Conservation (phyloP, 1,139 yeast genomes). For the Zygosaccharomyces pseudobailii region DNA sequence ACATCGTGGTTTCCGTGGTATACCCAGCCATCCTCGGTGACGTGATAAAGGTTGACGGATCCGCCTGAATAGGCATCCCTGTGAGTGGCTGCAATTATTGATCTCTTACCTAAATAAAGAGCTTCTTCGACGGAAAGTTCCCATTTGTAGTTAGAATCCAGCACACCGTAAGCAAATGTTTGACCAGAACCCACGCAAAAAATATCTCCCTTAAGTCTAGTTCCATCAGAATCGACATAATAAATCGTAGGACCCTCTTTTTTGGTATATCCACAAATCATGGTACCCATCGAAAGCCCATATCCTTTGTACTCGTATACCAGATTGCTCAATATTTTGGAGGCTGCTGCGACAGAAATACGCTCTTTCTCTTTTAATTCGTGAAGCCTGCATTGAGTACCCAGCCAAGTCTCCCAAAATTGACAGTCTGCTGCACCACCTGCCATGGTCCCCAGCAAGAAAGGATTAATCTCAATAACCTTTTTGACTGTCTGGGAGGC, state of each 20-base stretch:
- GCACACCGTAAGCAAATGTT: conserved; percentile 98
- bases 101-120: conserved; percentile 86
- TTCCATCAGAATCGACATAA: conserved; percentile 96
- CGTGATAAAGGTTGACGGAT: conserved; percentile 86
- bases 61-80: conserved; percentile 99
- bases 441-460: conserved; percentile 95
- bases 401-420: conserved; percentile 98
- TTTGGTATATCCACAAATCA: conserved; percentile 95
- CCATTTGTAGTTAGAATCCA: conserved; percentile 88
- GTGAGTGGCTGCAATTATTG: conserved; percentile 95
- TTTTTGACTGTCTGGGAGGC: conserved; percentile 98
- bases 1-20: conserved; percentile 95
- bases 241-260: conserved; percentile 94
- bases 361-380: conserved; percentile 93
- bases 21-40: conserved; percentile 89
- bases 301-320: conserved; percentile 94
- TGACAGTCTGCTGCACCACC: conserved; percentile 99
- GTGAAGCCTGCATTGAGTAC: conserved; percentile 92
- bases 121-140: conserved; percentile 91
- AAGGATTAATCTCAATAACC: conserved; percentile 94
- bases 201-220: conserved; percentile 88
- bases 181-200: conserved; percentile 99
- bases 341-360: conserved; percentile 94
- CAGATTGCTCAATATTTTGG: conserved; percentile 84
- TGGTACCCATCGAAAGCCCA: conserved; percentile 99